These are phyloP conservation scores for Flaveria brownii DNA, from an alignment of 129 eudicot genomes.

Conservation along the genomic window DNA sequence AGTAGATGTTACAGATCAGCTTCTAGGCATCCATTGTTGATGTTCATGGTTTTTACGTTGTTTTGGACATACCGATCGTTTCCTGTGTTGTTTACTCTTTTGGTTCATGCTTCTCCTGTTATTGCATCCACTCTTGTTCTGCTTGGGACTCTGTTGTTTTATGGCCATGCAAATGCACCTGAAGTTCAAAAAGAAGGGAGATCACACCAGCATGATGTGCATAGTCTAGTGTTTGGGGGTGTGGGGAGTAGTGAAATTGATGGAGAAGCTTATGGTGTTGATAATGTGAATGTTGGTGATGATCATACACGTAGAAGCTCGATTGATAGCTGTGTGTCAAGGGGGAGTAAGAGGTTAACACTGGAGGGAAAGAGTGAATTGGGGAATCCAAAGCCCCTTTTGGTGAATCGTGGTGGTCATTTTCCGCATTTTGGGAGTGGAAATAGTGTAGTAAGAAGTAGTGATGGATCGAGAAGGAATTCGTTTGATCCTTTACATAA, in stretches of 20 bases:
- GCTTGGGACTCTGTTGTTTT: slow-evolving; percentile 81
- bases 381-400: slow-evolving; percentile 13
- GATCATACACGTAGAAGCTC: slow-evolving; percentile 20
- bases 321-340: slow-evolving; percentile 27
- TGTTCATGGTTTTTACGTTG: slow-evolving; percentile 53
- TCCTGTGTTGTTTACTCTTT: slow-evolving; percentile 63
- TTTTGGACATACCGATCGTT: slow-evolving; percentile 55
- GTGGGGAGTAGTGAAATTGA: slow-evolving; percentile 32
- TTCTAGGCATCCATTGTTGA: slow-evolving; percentile 65
- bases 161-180: slow-evolving; percentile 63
- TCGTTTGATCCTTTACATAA: slow-evolving; percentile 50
- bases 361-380: slow-evolving; percentile 35
- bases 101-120: slow-evolving; percentile 80
- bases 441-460: slow-evolving; percentile 9
- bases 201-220: slow-evolving; percentile 29
- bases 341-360: slow-evolving; percentile 25
- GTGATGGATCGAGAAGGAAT: slow-evolving; percentile 35
- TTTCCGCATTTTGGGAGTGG: slow-evolving; percentile 28
- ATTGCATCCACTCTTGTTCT: slow-evolving; percentile 76
- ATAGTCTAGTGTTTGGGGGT: slow-evolving; percentile 28
- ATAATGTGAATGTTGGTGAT: slow-evolving; percentile 8
- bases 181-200: slow-evolving; percentile 38
- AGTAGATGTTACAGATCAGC: slow-evolving; percentile 55
- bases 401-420: slow-evolving; percentile 33
- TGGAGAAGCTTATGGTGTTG: slow-evolving; percentile 27